Base-by-base conservation (phyloP, 257 asterid species). In the Echium plantagineum region DNA sequence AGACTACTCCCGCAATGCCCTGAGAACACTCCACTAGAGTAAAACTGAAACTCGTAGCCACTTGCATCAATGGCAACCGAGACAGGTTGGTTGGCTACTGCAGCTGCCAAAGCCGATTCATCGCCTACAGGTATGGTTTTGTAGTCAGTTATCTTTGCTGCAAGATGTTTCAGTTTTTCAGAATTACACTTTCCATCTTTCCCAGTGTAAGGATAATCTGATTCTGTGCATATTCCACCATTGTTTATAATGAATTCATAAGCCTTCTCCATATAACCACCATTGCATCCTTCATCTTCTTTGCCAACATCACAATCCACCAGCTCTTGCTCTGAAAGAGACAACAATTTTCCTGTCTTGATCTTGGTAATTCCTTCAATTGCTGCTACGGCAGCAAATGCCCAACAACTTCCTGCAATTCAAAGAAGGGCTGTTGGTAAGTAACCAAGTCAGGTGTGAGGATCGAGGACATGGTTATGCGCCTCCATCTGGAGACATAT, bases 361-460 rank as follows among this genome's bases (percentile, higher is more conserved):
- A 89, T 85, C 72, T 71, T 19, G 78, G 74, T 69, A 63, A 89
- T 72, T 65, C 94, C 90, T 73, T 86, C 94, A 12, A 80, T 58
- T 38, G 94, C 89, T 61, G 89, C 88, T 47, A 83, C 69, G 42
- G 90, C 80, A 4, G 94, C 71, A 60, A 89, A 85, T 15, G 95
- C 96, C 96, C 94, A 86, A 59, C 94, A 83, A 64, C 94, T 69
- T 66, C 91, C 94, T 89, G 63, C 62, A 66, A 59, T 58, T 68
- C 62, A 62, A n/a, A 21, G 6, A 15, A 30, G 16, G 16, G 3
- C 12, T 6, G 30, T 15, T 20, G 18, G 9, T 12, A 17, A 2
- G 18, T 35, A 35, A 28, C 6, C 32, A 28, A 3, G 32, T 28
- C 32, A 28, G 7, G 5, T 28, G 7, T 28, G 32, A 28, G 32